phyloP scores from a whole-genome alignment of 2,329 filamentous ascomycete genomes.

The Sclerotiophoma versabilis region DNA sequence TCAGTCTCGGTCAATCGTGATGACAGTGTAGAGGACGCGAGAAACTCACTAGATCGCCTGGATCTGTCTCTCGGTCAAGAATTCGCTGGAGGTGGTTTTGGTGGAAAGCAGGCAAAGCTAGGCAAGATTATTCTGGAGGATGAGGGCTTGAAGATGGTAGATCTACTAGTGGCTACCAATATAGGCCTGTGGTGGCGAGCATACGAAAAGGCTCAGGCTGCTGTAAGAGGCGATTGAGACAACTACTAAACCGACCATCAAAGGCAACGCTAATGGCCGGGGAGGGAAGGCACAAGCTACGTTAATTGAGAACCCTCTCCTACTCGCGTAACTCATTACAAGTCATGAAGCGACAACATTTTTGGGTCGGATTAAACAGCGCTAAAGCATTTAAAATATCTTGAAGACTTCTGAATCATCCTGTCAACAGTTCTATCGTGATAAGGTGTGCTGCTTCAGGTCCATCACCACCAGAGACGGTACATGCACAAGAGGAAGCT shows the following conservation, averaged over 20 bases:
- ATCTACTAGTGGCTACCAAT: slow-evolving; percentile 88
- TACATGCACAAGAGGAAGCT: background rate
- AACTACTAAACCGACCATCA: slow-evolving; percentile 1
- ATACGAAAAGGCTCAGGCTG: slow-evolving; percentile 66
- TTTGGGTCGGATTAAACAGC: too few relatives aligned
- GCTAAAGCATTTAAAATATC: too few relatives aligned
- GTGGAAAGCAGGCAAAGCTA: slow-evolving; percentile 87
- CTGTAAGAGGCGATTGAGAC: slow-evolving; percentile 14
- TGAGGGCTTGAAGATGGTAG: slow-evolving; percentile 94
- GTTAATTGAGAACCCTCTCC: too few relatives aligned
- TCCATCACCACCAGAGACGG: too few relatives aligned
- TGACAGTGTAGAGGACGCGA: slow-evolving; percentile 26
- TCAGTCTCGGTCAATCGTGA: slow-evolving; percentile 30
- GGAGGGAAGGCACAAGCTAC: too few relatives aligned
- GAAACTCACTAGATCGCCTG: slow-evolving; percentile 58
- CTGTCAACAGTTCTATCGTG: background rate
- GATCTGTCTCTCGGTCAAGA: slow-evolving; percentile 82
- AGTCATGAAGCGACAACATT: too few relatives aligned
- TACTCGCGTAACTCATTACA: too few relatives aligned
- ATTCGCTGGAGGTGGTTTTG: slow-evolving; percentile 82
- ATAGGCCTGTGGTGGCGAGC: slow-evolving; percentile 93
- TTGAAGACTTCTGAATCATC: too few relatives aligned
- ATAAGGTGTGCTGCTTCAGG: background rate
- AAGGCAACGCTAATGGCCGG: background rate
- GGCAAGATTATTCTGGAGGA: slow-evolving; percentile 91